Conservation (phyloP, 176 grass and related monocot species). For the Eragrostis curvula region DNA sequence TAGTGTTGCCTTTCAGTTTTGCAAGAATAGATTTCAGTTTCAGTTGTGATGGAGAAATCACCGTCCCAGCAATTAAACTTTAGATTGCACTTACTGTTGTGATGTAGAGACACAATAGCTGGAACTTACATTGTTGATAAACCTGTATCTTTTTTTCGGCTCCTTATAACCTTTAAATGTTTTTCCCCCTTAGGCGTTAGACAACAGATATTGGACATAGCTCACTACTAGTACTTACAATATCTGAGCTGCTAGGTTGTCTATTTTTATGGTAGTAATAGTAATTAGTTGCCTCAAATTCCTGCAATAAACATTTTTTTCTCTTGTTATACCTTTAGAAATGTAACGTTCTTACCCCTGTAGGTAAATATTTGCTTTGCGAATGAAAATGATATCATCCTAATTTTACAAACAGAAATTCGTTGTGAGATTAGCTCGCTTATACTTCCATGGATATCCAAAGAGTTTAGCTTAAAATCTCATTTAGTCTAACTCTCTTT, state of each 20-base stretch:
- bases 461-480: neutral
- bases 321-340: neutral
- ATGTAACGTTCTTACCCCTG: too few relatives aligned
- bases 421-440: neutral
- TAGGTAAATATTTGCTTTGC: conserved; percentile 24
- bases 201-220: neutral
- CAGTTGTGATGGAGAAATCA: neutral
- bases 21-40: conserved; percentile 20
- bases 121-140: neutral
- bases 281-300: neutral
- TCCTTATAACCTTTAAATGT: neutral
- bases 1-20: conserved; percentile 1
- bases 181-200: neutral
- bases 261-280: neutral
- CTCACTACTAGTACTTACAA: too few relatives aligned
- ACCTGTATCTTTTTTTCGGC: neutral
- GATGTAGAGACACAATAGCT: neutral
- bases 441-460: neutral
- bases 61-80: neutral
- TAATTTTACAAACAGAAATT: neutral
- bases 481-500: neutral
- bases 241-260: neutral
- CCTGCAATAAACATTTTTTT: neutral
- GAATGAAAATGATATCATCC: neutral
- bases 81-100: neutral